A percentile compares a stretch with the other conserved stretches of the same genome.
Conservation (phyloP, 2,329 filamentous ascomycete species). For the Alternaria metachromatica region DNA sequence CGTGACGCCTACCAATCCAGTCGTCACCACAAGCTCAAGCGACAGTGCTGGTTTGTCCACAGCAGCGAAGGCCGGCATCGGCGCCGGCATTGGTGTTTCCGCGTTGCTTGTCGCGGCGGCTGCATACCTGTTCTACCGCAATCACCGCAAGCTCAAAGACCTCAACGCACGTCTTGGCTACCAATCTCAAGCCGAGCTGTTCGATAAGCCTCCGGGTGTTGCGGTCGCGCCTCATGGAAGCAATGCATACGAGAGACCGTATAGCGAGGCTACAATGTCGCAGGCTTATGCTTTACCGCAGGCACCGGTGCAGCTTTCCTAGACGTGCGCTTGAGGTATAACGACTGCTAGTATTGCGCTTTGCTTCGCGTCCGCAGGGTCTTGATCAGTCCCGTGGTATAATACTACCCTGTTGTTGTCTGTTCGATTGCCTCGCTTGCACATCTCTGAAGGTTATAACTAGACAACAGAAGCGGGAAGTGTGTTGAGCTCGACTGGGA, state of each 20-base stretch:
- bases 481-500: not conserved
- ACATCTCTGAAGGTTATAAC: not conserved
- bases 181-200: not conserved
- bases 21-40: not conserved
- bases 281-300: not conserved
- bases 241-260: not conserved
- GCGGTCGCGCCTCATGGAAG: not conserved
- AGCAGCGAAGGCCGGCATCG: not conserved
- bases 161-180: not conserved
- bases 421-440: not conserved
- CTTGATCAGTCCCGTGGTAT: too few species aligned
- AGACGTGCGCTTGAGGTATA: not conserved
- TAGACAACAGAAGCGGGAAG: not conserved
- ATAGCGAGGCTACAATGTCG: not conserved
- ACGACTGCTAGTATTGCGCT: not conserved
- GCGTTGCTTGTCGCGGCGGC: not conserved
- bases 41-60: not conserved
- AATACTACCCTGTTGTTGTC: too few species aligned
- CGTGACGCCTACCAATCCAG: not conserved
- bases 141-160: not conserved
- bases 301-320: not conserved
- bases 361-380: too few species aligned
- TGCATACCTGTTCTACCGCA: not conserved
- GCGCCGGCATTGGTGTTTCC: not conserved
- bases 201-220: not conserved